These are phyloP conservation scores for Aspergillus homomorphus DNA, from an alignment of 495 filamentous ascomycete species.

Conservation along the genomic window DNA sequence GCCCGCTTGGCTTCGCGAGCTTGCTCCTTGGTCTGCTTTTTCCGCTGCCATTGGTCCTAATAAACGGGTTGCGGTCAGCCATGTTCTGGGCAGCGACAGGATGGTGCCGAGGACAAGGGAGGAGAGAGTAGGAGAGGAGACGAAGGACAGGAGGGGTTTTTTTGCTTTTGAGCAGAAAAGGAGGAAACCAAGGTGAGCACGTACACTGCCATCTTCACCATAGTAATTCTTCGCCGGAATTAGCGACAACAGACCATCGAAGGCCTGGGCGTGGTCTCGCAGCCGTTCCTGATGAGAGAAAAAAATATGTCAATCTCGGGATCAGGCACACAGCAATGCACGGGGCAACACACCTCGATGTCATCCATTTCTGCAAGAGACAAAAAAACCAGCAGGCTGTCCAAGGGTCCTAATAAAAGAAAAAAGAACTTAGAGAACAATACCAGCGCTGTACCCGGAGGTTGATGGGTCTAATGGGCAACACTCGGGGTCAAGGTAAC, in stretches of 20 bases:
- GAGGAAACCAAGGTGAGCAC: constrained; percentile 34
- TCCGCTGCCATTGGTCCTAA: constrained; percentile 81
- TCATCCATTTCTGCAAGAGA: constrained; percentile 38
- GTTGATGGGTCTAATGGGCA: constrained; percentile 14
- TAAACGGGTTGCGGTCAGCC: constrained; percentile 36
- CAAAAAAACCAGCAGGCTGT: constrained; percentile 4
- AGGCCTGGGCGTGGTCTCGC: constrained; percentile 77
- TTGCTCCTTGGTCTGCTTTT: constrained; percentile 84
- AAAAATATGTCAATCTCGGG: constrained; percentile 25
- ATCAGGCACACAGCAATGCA: constrained; percentile 6
- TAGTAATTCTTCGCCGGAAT: constrained; percentile 94
- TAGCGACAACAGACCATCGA: constrained; percentile 85
- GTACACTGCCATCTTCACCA: constrained; percentile 78
- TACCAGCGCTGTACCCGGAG: constrained; percentile 14
- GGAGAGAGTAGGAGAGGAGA: constrained; percentile 13
- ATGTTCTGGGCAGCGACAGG: neutral
- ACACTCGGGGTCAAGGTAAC: constrained; percentile 15
- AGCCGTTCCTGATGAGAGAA: constrained; percentile 65
- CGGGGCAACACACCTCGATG: constrained; percentile 41
- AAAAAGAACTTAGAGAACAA: neutral
- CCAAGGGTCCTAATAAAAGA: neutral
- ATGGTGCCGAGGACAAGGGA: constrained; percentile 7
- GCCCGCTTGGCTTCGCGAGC: constrained; percentile 71
- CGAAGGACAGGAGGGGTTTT: constrained; percentile 5
- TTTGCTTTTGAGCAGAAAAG: constrained; percentile 2